phyloP scores from a whole-genome alignment of 73 alveolate genomes.

The Breviolum minutum region DNA sequence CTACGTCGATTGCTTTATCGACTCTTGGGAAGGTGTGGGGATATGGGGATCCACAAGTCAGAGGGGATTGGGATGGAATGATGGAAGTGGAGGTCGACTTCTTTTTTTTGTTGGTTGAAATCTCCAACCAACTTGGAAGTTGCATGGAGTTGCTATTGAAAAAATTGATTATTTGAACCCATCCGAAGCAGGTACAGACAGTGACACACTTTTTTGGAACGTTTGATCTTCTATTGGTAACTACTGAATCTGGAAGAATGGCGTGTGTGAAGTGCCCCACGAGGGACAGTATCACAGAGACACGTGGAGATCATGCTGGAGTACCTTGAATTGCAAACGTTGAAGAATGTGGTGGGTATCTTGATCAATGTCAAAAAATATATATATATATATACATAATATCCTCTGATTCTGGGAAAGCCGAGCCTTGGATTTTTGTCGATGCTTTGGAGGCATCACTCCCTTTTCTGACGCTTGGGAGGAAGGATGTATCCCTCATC shows the following conservation, averaged over 20 bases:
- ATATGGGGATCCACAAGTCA: too few relatives aligned
- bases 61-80: too few relatives aligned
- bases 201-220: background rate
- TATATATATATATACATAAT: too few relatives aligned
- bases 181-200: background rate
- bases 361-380: too few relatives aligned
- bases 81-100: background rate
- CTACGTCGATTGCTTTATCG: slow-evolving; percentile 72
- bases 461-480: too few relatives aligned
- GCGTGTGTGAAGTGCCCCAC: background rate
- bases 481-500: too few relatives aligned
- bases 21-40: slow-evolving; percentile 24
- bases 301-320: slow-evolving; percentile 62
- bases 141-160: background rate
- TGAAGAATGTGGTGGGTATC: background rate
- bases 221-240: background rate
- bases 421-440: too few relatives aligned
- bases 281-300: slow-evolving; percentile 82
- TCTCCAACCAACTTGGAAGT: background rate
- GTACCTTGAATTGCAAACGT: background rate
- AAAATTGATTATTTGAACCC: background rate
- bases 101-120: background rate
- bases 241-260: background rate
- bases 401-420: too few relatives aligned
- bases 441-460: too few relatives aligned